A percentile compares a stretch with the other conserved stretches of the same genome.
Evolutionary conservation across 805 yeast species (phyloP).

Genomic region (Nakazawaea siamensis): DNA sequence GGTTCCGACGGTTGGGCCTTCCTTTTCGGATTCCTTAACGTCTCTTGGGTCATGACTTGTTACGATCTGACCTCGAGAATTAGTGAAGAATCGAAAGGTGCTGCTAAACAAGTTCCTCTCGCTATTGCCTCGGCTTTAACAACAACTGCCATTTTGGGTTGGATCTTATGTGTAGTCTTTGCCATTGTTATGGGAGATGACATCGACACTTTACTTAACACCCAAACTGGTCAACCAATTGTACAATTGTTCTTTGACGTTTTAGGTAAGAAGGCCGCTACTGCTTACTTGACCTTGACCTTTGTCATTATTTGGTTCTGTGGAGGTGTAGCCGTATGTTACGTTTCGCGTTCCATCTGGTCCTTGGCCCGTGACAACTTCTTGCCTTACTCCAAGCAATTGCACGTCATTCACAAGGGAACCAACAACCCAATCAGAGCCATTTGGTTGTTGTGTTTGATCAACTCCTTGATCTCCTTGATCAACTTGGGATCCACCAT

Average conservation of each 20-base stretch:
- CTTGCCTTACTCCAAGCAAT: conserved; percentile 34
- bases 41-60: conserved; percentile 52
- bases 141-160: conserved; percentile 41
- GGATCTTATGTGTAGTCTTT: conserved; percentile 38
- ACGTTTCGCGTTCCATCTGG: conserved; percentile 45
- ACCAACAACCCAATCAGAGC: conserved; percentile 35
- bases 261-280: conserved; percentile 45
- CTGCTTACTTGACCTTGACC: conserved; percentile 39
- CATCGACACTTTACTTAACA: conserved; percentile 22
- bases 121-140: conserved; percentile 50
- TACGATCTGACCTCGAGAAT: conserved; percentile 49
- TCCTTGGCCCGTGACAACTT: conserved; percentile 51
- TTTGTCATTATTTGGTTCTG: conserved; percentile 44
- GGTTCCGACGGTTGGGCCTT: conserved; percentile 46
- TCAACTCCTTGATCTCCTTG: conserved; percentile 35
- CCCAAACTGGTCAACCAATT: conserved; percentile 39
- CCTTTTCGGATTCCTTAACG: conserved; percentile 48
- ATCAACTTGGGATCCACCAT: conserved; percentile 32
- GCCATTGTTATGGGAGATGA: conserved; percentile 36
- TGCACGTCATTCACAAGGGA: conserved; percentile 31
- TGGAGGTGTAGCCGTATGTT: conserved; percentile 43
- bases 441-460: conserved; percentile 32
- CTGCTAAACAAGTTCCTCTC: conserved; percentile 46
- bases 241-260: conserved; percentile 43
- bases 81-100: conserved; percentile 47